Conservation (phyloP, 2,329 filamentous ascomycete species). For the Blastomyces parvus region DNA sequence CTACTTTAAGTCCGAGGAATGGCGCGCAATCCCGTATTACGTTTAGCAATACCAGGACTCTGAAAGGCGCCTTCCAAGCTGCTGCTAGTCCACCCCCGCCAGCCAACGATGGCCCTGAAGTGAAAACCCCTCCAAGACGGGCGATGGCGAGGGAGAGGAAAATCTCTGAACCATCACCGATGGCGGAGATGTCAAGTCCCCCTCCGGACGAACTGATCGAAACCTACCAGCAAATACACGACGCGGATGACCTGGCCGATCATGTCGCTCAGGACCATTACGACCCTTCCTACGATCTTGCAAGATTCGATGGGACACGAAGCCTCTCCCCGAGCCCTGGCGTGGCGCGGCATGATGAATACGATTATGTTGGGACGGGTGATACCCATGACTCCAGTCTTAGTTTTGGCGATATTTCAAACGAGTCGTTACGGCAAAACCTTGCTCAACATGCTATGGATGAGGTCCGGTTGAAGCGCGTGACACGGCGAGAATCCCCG, state of each 20-base stretch:
- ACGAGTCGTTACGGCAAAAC: conserved; percentile 28
- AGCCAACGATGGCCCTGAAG: conserved; percentile 20
- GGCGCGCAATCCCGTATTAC: conserved; percentile 22
- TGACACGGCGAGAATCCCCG: conserved; percentile 31
- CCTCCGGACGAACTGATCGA: conserved; percentile 31
- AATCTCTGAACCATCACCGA: conserved; percentile 23
- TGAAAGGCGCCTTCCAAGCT: conserved; percentile 33
- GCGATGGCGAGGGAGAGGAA: conserved; percentile 17
- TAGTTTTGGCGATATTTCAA: conserved; percentile 28
- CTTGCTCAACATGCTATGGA: conserved; percentile 30
- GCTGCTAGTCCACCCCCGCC: conserved; percentile 22
- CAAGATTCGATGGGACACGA: conserved; percentile 18
- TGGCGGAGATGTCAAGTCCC: conserved; percentile 28
- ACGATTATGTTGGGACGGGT: conserved; percentile 10
- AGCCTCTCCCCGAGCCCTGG: conserved; percentile 22
- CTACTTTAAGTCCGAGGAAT: conserved; percentile 24
- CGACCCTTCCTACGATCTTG: conserved; percentile 9
- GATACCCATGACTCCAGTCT: conserved; percentile 22
- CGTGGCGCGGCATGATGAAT: conserved; percentile 11
- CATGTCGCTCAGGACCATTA: conserved; percentile 27
- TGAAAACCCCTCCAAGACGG: conserved; percentile 21
- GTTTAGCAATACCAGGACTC: conserved; percentile 29
- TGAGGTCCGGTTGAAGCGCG: conserved; percentile 31
- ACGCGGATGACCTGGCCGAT: conserved; percentile 30
- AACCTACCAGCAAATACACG: conserved; percentile 32